Evolutionary conservation across 1,284 basidiomycete species (phyloP), one percentile per base, ranked within the genome.

Genomic region (Singerocomus inundabilis): DNA sequence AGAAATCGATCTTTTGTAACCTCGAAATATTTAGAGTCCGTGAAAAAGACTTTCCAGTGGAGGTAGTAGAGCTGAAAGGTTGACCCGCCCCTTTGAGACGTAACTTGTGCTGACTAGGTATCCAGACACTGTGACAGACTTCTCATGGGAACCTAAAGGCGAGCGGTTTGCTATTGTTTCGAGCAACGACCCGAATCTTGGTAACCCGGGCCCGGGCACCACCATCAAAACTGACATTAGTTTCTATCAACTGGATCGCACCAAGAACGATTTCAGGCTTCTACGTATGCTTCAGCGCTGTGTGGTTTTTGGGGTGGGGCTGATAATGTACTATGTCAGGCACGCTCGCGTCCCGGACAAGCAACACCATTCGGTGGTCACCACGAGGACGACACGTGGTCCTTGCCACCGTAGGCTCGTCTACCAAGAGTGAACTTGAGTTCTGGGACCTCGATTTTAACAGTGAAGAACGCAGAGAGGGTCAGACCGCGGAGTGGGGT

Each of bases 381-480:
- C 96, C 97, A 35, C 88, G 91, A 49, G 97, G 97, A 46, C 88
- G 97, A 46, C 93, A 98, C 73, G 89, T 98, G 50, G 91, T 98
- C 43, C 83, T 98, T 50, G 95, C 94, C 16, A 98, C 96, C 37
- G 88, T 99, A 48, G 97, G 95, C 38, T 96, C 93, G 15, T 87
- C 91, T 21, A 85, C 84, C 62, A 99, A 99, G 77, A 99, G 91
- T 30, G 97, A 99, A 70, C 80, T 99, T 34, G 96, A 99, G 70
- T 99, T 98, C 76, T 99, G 93, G 93, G 97, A 99, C 71, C 81
- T 98, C 45, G 97, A 99, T 74, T 97, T 96, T 70, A 86, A 79
- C 57, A 78, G 73, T 25, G 91, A 92, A 57, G 91, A 93, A 40
- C 80, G 81, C 43, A 80, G 85, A 61, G 81, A 84, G 53, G 78